Evolutionary conservation across 257 asterid species (phyloP).

Genomic region (Lantana camara): DNA sequence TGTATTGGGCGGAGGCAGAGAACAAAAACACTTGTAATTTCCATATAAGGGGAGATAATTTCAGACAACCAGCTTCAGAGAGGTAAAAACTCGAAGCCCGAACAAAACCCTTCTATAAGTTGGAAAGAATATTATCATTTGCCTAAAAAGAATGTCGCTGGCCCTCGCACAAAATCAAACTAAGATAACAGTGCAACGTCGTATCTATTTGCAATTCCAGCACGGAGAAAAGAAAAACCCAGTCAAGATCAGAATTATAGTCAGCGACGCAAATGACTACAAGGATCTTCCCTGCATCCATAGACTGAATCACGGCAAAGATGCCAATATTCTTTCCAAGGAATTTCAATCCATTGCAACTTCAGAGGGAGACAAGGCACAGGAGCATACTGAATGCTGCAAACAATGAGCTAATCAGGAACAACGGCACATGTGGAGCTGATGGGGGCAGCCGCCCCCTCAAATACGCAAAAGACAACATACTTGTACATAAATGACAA

Average conservation of each 20-base stretch:
- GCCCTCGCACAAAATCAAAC: no score
- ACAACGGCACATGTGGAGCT: not conserved
- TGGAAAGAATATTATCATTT: no score
- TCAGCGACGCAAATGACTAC: slow-evolving; percentile 16
- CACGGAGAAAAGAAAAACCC: slow-evolving; percentile 11
- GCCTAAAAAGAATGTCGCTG: no score
- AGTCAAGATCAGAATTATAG: not conserved
- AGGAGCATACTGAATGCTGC: slow-evolving; percentile 58
- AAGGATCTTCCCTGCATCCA: slow-evolving; percentile 48
- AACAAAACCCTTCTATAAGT: no score
- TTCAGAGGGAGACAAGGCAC: slow-evolving; percentile 48
- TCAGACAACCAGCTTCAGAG: no score
- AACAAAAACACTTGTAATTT: no score
- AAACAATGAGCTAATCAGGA: slow-evolving; percentile 19
- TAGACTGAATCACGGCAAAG: slow-evolving; percentile 64
- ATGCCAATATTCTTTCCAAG: slow-evolving; percentile 78
- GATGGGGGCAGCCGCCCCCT: not conserved
- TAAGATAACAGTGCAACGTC: no score
- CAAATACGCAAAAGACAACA: not conserved
- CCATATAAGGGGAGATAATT: no score
- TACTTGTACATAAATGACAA: no score
- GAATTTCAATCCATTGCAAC: slow-evolving; percentile 77
- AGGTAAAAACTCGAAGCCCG: no score
- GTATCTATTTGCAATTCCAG: no score
- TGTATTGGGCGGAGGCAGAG: no score